Evolutionary conservation across 2,329 filamentous ascomycete species (phyloP).

Genomic region (Fusarium chaquense): DNA sequence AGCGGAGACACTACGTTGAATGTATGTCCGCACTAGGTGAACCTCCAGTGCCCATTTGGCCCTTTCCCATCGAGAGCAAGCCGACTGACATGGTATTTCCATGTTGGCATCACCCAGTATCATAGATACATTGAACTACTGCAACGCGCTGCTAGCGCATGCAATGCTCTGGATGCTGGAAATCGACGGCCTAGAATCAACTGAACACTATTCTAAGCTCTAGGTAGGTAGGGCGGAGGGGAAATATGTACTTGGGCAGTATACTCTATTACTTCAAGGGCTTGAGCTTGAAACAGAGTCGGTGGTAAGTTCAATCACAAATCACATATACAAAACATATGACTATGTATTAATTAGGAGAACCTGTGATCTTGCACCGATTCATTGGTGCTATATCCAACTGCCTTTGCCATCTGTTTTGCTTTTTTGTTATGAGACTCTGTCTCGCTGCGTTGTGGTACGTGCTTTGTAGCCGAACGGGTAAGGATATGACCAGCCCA

Average conservation of each 20-base stretch:
- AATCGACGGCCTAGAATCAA: slow-evolving; percentile 33
- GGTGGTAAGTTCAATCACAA: not conserved
- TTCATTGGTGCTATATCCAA: not conserved
- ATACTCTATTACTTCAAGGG: not conserved
- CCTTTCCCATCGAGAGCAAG: slow-evolving; percentile 35
- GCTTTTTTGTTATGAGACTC: slow-evolving; percentile 35
- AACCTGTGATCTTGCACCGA: not conserved
- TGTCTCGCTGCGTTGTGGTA: slow-evolving; percentile 4
- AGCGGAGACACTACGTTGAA: slow-evolving; percentile 18
- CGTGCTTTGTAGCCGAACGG: slow-evolving; percentile 36
- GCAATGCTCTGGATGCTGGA: slow-evolving; percentile 33
- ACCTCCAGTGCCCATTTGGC: slow-evolving; percentile 39
- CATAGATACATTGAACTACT: slow-evolving; percentile 45
- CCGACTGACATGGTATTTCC: slow-evolving; percentile 30
- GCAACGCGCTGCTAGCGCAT: slow-evolving; percentile 42
- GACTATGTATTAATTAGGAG: not conserved
- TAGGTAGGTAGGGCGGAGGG: not conserved
- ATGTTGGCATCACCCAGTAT: slow-evolving; percentile 31
- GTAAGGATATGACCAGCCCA: slow-evolving; percentile 36
- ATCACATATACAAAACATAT: not conserved
- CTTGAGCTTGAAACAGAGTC: not conserved
- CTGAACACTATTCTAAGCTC: slow-evolving; percentile 22
- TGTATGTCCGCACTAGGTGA: slow-evolving; percentile 21
- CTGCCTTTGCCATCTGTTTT: slow-evolving; percentile 23
- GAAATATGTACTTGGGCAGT: not conserved